These are phyloP conservation scores for Cucumis melo DNA, from an alignment of 306 rosid genomes.

Conservation along the genomic window DNA sequence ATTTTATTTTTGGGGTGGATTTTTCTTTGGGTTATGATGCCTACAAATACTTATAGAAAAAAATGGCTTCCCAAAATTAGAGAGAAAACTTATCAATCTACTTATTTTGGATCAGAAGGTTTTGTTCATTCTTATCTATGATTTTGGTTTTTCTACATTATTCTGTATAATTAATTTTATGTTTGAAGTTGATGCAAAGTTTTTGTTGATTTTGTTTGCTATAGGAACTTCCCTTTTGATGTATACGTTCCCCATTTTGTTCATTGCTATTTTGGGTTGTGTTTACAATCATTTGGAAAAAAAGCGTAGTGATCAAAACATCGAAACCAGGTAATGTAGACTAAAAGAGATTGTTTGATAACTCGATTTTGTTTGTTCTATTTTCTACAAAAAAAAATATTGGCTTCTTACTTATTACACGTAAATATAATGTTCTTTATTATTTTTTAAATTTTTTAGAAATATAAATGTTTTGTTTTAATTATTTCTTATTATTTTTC, in stretches of 20 bases:
- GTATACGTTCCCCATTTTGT: conserved; percentile 40
- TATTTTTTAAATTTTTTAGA: too few species aligned
- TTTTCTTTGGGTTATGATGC: conserved; percentile 42
- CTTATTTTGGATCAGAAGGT: conserved; percentile 58
- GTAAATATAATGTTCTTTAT: too few species aligned
- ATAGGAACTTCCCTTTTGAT: conserved; percentile 33
- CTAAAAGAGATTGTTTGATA: not conserved
- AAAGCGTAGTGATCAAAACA: conserved; percentile 10
- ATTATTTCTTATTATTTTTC: too few species aligned
- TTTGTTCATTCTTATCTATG: not conserved
- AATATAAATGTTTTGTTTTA: too few species aligned
- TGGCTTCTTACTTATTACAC: not conserved
- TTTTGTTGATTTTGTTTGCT: not conserved
- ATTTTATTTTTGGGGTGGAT: conserved; percentile 30
- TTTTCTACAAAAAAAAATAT: too few species aligned
- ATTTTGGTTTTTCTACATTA: not conserved
- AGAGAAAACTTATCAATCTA: conserved; percentile 8
- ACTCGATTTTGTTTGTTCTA: too few species aligned
- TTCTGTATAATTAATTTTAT: not conserved
- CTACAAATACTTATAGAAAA: conserved; percentile 30
- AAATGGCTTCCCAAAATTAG: conserved; percentile 21
- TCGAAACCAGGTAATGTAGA: not conserved
- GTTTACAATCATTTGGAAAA: conserved; percentile 38
- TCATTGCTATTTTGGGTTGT: conserved; percentile 53
- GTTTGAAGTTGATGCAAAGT: not conserved